Conservation (phyloP, 164 flowering plant species). For the Paratinospora sagittata region DNA sequence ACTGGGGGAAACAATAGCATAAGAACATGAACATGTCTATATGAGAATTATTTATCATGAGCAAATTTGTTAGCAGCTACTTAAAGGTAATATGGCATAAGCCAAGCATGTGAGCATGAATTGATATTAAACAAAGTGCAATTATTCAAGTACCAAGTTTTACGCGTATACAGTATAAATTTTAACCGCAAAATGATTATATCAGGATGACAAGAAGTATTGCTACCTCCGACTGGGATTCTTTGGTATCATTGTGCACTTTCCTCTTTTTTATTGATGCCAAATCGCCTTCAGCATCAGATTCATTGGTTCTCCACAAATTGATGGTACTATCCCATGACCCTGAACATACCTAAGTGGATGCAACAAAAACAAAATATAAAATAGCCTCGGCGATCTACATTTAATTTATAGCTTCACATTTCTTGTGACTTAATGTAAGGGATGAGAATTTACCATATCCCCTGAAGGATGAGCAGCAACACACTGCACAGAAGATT, state of each 20-base stretch:
- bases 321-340: slow-evolving; percentile 86
- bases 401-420: background rate
- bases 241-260: slow-evolving; percentile 36
- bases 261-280: slow-evolving; percentile 76
- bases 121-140: background rate
- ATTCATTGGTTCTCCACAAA: slow-evolving; percentile 58
- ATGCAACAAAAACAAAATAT: background rate
- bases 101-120: background rate
- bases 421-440: background rate
- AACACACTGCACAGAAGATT: slow-evolving; percentile 65
- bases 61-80: background rate
- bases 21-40: no score
- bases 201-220: background rate
- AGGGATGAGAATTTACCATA: slow-evolving; percentile 41
- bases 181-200: background rate
- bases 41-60: no score
- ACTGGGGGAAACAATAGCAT: no score
- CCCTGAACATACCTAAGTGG: slow-evolving; percentile 78
- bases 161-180: no score
- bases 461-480: slow-evolving; percentile 60
- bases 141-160: background rate
- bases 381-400: background rate
- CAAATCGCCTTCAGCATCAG: slow-evolving; percentile 40
- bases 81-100: background rate
- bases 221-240: slow-evolving; percentile 68